These are phyloP conservation scores for Mucor racemosus DNA, from an alignment of 371 early-diverging fungal genomes.

Conservation along the genomic window DNA sequence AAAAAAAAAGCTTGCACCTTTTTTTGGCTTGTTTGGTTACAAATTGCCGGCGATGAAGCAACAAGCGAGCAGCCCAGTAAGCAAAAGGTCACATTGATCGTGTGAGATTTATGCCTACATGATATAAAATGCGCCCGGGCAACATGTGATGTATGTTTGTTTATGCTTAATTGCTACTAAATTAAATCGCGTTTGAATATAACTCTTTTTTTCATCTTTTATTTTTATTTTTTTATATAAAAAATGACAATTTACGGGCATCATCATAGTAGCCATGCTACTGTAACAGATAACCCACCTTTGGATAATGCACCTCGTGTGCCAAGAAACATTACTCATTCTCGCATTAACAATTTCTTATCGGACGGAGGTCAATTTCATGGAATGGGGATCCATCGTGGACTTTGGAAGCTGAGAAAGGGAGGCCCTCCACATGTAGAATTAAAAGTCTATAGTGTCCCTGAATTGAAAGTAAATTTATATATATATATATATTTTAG, in stretches of 20 bases:
- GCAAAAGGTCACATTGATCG: constrained; percentile 6
- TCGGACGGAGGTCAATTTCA: constrained; percentile 46
- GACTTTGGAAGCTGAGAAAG: constrained; percentile 38
- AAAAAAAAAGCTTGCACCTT: not conserved
- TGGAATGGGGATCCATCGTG: constrained; percentile 51
- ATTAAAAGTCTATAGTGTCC: constrained; percentile 75
- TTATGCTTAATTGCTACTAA: not conserved
- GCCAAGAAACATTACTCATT: constrained; percentile 40
- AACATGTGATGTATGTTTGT: constrained; percentile 11
- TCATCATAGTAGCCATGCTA: constrained; percentile 27
- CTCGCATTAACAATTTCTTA: constrained; percentile 52
- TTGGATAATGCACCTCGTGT: constrained; percentile 46
- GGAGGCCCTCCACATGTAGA: constrained; percentile 41
- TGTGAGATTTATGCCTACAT: not conserved
- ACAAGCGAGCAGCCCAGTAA: not conserved
- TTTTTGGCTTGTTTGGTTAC: too few relatives aligned
- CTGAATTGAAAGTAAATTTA: constrained; percentile 61
- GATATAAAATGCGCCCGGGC: not conserved
- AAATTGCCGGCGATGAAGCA: too few relatives aligned
- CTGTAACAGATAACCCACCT: constrained; percentile 19
- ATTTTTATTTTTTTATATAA: constrained; percentile 1
- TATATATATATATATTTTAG: not conserved
- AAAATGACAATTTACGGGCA: constrained; percentile 33
- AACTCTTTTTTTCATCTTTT: not conserved
- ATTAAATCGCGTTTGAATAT: not conserved